Percentiles rank a stretch among this genome's conserved stretches.
These are phyloP conservation scores for Gardenia jasminoides DNA, from an alignment of 257 asterid genomes.

Conservation along the genomic window DNA sequence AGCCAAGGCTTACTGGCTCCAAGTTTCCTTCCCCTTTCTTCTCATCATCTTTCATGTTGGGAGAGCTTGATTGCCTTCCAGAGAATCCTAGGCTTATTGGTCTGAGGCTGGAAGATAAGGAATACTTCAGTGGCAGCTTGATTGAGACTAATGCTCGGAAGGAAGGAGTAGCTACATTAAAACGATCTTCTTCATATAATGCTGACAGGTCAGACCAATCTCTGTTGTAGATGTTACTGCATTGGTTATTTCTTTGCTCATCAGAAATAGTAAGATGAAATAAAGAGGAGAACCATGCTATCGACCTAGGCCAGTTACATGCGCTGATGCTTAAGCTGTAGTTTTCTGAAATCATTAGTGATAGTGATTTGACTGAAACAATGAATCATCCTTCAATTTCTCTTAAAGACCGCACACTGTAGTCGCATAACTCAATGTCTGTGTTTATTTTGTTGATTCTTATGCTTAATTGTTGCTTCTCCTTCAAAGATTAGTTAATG, in stretches of 20 bases:
- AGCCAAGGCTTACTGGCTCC: conserved; percentile 77
- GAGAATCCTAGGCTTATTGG: conserved; percentile 70
- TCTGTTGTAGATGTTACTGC: not conserved
- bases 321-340: not conserved
- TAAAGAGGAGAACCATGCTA: not conserved
- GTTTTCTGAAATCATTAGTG: not conserved
- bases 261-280: conserved; percentile 1
- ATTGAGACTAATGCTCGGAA: conserved; percentile 64
- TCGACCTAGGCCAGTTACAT: not conserved
- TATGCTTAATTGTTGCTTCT: not conserved
- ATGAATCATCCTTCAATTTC: not conserved
- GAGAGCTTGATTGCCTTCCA: conserved; percentile 70
- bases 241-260: not conserved
- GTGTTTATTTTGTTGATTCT: not conserved
- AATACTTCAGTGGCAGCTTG: conserved; percentile 89
- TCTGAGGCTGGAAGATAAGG: conserved; percentile 73
- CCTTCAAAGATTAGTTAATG: not conserved
- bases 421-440: too few relatives aligned
- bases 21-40: conserved; percentile 73
- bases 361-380: not conserved
- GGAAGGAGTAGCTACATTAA: conserved; percentile 61
- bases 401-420: too few relatives aligned
- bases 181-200: conserved; percentile 78
- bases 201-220: conserved; percentile 67
- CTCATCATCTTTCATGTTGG: conserved; percentile 66